These are phyloP conservation scores for Chlamydomonas sp. DNA, from an alignment of 139 green algal genomes.

Conservation along the genomic window DNA sequence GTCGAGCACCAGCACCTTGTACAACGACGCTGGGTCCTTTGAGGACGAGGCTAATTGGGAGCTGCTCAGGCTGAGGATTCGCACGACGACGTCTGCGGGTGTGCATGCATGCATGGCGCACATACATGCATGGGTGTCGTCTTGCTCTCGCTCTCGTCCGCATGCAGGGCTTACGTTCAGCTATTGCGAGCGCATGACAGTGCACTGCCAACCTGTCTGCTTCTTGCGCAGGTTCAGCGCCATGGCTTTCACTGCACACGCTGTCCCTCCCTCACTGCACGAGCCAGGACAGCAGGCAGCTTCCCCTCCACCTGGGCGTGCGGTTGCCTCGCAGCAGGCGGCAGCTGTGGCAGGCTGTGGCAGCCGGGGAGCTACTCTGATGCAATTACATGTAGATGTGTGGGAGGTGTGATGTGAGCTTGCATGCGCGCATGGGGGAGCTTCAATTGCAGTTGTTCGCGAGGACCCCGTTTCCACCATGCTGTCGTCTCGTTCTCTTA, in stretches of 20 bases:
- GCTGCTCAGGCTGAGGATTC: slow-evolving; percentile 40
- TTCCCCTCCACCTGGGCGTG: slow-evolving; percentile 4
- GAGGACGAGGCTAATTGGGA: background rate
- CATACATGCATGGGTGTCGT: background rate
- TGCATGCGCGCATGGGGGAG: too few relatives aligned
- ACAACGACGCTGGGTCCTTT: slow-evolving; percentile 49
- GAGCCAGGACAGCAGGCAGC: background rate
- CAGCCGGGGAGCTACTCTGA: too few relatives aligned
- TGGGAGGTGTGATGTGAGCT: too few relatives aligned
- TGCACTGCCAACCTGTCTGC: slow-evolving; percentile 49
- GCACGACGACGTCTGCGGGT: slow-evolving; percentile 36
- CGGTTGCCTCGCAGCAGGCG: slow-evolving; percentile 3
- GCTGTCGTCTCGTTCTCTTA: too few relatives aligned
- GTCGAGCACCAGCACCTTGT: slow-evolving; percentile 97
- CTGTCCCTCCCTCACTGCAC: background rate
- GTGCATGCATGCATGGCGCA: background rate
- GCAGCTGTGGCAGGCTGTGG: too few relatives aligned
- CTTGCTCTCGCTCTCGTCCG: too few relatives aligned
- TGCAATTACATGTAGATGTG: too few relatives aligned
- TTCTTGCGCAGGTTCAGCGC: slow-evolving; percentile 67
- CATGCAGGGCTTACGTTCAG: too few relatives aligned
- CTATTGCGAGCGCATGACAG: background rate
- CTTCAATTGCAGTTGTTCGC: too few relatives aligned
- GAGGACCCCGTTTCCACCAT: too few relatives aligned
- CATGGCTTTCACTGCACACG: slow-evolving; percentile 33